Base-by-base conservation (phyloP, 2,329 filamentous ascomycete species). In the Chrysoporthe cubensis region DNA sequence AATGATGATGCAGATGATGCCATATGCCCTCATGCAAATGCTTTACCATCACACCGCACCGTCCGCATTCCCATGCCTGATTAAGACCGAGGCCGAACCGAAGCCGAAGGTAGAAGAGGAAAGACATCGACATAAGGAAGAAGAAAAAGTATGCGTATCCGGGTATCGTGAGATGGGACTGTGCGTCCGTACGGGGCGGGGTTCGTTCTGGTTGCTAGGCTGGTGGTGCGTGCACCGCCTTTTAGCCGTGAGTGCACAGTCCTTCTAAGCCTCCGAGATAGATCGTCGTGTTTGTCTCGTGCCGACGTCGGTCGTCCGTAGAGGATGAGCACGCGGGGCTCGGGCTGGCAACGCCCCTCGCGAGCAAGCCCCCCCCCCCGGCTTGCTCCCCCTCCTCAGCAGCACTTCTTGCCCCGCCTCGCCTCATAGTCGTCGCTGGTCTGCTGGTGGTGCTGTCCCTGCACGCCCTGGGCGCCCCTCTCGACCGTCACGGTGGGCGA, bases 401-500 rank as follows among this genome's bases (percentile, higher is more conserved):
- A 70, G 62, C 68, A 70, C 63, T 61, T 70, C 48, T 42, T 66
- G 16, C 46, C 46, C 26, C 56, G 64, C 37, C 56, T 57, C 18
- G 42, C 60, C 37, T 75, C 70, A 56, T 70, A 62, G 34, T 74
- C 73, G 37, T 71, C 75, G 1, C 67, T 71, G 4, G 57, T 32
- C 57, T 60, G 57, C 4, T 67, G 62, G 44, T 73, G 66, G 43
- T 73, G 71, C 56, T 79, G 75, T 4, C 72, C 71, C 4, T 63
- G 63, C 48, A 52, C 37, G 13, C 42, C n/a, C 64, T 56, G 46
- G 2, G 76, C 78, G 8, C 76, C 78, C 50, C 80, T 81, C 66
- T 83, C 84, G 40, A 86, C 76, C 3, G 83, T 81, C 4, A 87
- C 78, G 13, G 83, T 80, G 1, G 85, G 84, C 13, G 83, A 83